A percentile compares a stretch with the other conserved stretches of the same genome.
These are phyloP conservation scores for Cyclanthera cordifolia DNA, from an alignment of 306 rosid species.

Conservation along the genomic window DNA sequence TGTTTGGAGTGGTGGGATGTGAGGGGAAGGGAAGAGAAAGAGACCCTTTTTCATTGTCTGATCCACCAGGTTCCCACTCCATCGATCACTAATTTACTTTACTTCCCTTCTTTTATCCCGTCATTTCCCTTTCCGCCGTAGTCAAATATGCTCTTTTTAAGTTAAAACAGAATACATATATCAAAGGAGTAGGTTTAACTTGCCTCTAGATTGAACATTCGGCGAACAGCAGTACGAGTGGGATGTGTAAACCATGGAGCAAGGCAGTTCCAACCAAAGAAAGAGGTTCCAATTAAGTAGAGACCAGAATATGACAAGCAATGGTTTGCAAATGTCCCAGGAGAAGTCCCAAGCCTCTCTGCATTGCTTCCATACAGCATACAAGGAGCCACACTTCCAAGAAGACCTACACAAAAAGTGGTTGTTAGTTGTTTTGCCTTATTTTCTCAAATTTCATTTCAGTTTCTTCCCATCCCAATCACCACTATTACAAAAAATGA, in stretches of 20 bases:
- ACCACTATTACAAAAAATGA: neutral
- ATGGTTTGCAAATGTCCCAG: constrained; percentile 65
- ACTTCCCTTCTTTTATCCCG: no score
- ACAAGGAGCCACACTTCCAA: constrained; percentile 95
- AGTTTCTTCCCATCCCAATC: neutral
- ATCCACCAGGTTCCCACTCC: no score
- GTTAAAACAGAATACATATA: neutral
- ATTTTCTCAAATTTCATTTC: neutral
- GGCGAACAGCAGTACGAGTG: constrained; percentile 70
- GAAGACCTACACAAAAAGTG: constrained; percentile 46
- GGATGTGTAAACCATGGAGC: constrained; percentile 75
- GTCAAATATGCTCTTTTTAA: no score
- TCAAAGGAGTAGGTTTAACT: constrained; percentile 17
- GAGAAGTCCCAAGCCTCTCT: constrained; percentile 61
- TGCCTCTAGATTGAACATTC: constrained; percentile 89
- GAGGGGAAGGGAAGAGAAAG: no score
- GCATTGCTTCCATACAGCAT: constrained; percentile 83
- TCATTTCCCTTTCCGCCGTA: no score
- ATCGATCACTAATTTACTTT: no score
- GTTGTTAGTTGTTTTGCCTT: constrained; percentile 1
- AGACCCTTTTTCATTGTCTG: no score
- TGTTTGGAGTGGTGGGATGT: no score
- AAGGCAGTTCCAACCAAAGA: constrained; percentile 68
- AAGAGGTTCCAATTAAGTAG: constrained; percentile 51
- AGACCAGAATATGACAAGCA: constrained; percentile 69